Percentiles rank a stretch among this genome's conserved stretches.
Conservation (phyloP, 2,329 filamentous ascomycete species). For the Hypoxylon sp. region DNA sequence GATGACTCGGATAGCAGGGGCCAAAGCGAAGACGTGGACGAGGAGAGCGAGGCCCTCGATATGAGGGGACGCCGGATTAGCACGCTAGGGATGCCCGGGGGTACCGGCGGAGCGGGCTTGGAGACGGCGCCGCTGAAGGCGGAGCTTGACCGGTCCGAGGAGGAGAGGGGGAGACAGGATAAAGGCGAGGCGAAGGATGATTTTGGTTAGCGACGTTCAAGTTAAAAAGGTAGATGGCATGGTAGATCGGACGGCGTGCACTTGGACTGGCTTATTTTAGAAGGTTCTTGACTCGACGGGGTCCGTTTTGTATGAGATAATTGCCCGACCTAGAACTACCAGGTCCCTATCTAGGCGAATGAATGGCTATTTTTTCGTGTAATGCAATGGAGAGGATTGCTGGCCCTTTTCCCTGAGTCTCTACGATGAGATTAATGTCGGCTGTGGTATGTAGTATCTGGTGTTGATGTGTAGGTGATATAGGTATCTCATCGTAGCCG, state of each 20-base stretch:
- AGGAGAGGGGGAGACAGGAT: constrained; percentile 44
- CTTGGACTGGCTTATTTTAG: constrained; percentile 10
- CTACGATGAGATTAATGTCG: too few relatives aligned
- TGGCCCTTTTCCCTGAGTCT: too few relatives aligned
- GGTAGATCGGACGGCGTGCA: constrained; percentile 8
- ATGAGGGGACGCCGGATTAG: constrained; percentile 69
- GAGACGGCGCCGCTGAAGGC: constrained; percentile 66
- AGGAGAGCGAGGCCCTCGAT: constrained; percentile 70
- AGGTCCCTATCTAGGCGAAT: neutral
- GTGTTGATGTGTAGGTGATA: too few relatives aligned
- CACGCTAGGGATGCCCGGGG: constrained; percentile 63
- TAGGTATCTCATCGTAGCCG: too few relatives aligned
- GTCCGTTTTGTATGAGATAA: constrained; percentile 17
- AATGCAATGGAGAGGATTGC: too few relatives aligned
- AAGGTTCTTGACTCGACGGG: constrained; percentile 3
- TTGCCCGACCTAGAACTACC: neutral
- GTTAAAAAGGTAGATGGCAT: constrained; percentile 9
- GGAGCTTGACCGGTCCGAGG: constrained; percentile 40
- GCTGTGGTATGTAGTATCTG: too few relatives aligned
- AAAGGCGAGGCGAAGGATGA: constrained; percentile 47
- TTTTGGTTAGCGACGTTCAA: constrained; percentile 46
- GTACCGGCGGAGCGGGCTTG: constrained; percentile 57
- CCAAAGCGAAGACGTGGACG: constrained; percentile 62
- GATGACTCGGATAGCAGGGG: constrained; percentile 43
- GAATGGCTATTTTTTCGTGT: too few relatives aligned